Evolutionary conservation across 306 rosid species (phyloP).

Genomic region (Sicyos edulis): DNA sequence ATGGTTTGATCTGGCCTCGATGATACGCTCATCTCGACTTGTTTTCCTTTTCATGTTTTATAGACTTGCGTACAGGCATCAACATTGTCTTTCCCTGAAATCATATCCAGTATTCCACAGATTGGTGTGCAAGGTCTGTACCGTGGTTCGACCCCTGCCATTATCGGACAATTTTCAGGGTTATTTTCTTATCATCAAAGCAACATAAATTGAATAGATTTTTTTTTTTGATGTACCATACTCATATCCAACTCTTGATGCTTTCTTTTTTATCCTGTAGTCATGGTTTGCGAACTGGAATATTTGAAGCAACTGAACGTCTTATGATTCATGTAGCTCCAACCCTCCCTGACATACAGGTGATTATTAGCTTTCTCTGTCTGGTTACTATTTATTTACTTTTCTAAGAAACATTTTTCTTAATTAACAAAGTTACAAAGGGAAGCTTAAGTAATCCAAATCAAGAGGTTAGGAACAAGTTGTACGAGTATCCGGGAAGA

Average conservation of each 20-base stretch:
- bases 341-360: slow-evolving; percentile 90
- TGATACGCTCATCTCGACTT: slow-evolving; percentile 25
- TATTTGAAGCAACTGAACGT: slow-evolving; percentile 90
- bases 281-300: slow-evolving; percentile 97
- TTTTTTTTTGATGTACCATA: slow-evolving; percentile 17
- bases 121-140: slow-evolving; percentile 79
- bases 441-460: slow-evolving; percentile 2
- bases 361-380: slow-evolving; percentile 21
- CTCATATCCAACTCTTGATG: slow-evolving; percentile 26
- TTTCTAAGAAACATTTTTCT: background rate
- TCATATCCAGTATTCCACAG: slow-evolving; percentile 91
- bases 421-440: background rate
- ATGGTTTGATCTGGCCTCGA: slow-evolving; percentile 3
- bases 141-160: slow-evolving; percentile 96
- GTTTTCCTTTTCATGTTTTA: slow-evolving; percentile 27
- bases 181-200: slow-evolving; percentile 27
- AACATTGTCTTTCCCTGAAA: slow-evolving; percentile 76
- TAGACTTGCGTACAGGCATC: slow-evolving; percentile 98
- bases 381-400: slow-evolving; percentile 1
- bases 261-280: slow-evolving; percentile 45
- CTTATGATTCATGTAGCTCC: slow-evolving; percentile 83
- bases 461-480: background rate
- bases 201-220: background rate
- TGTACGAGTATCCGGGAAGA: background rate
- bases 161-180: slow-evolving; percentile 99